phyloP scores from a whole-genome alignment of 2,329 filamentous ascomycete species.

The Pezicula carpinea region DNA sequence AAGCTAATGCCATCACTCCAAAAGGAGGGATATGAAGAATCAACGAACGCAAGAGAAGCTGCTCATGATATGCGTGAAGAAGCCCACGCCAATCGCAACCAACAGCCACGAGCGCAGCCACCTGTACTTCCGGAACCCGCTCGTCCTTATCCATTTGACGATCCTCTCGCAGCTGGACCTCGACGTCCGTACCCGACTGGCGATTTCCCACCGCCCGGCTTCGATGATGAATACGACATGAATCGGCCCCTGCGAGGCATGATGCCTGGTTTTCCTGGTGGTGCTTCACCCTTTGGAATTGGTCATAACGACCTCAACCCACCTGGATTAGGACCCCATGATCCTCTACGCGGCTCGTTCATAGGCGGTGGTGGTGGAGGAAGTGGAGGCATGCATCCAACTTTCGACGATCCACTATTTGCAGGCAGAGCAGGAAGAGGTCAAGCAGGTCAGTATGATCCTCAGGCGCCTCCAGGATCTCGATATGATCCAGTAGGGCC shows the following conservation, averaged over 20 bases:
- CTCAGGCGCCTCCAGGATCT: slow-evolving; percentile 79
- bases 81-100: slow-evolving; percentile 37
- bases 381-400: slow-evolving; percentile 88
- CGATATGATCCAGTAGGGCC: slow-evolving; percentile 85
- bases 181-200: slow-evolving; percentile 60
- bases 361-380: slow-evolving; percentile 53
- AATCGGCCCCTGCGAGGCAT: slow-evolving; percentile 58
- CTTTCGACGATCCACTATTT: slow-evolving; percentile 88
- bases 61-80: slow-evolving; percentile 36
- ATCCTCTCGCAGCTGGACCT: slow-evolving; percentile 59
- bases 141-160: slow-evolving; percentile 62
- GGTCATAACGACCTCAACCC: slow-evolving; percentile 88
- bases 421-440: slow-evolving; percentile 48
- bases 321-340: slow-evolving; percentile 76
- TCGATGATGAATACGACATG: slow-evolving; percentile 90
- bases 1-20: slow-evolving; percentile 73
- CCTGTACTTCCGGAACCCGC: slow-evolving; percentile 54
- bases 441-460: slow-evolving; percentile 53
- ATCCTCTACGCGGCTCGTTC: slow-evolving; percentile 69
- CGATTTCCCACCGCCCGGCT: slow-evolving; percentile 81
- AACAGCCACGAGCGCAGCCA: slow-evolving; percentile 40
- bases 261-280: slow-evolving; percentile 27
- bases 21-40: slow-evolving; percentile 74
- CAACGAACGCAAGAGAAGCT: slow-evolving; percentile 30
- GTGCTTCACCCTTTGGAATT: slow-evolving; percentile 59